Evolutionary conservation across 257 asterid species (phyloP).

Genomic region (Petrea volubilis): DNA sequence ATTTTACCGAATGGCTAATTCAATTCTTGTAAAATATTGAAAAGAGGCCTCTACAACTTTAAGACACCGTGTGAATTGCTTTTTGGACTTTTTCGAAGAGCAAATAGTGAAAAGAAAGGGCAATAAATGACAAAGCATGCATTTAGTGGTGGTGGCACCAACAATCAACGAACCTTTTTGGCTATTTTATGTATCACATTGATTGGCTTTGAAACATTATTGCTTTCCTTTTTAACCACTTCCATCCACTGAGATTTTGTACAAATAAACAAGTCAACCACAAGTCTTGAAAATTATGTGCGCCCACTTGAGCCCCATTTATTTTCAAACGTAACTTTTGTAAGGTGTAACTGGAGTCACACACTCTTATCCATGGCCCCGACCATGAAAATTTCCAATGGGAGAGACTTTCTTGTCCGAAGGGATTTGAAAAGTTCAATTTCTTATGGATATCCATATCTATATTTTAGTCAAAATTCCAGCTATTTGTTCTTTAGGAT

Average conservation of each 20-base stretch:
- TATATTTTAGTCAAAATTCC: constrained; percentile 26
- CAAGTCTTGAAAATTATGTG: constrained; percentile 33
- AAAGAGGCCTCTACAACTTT: neutral
- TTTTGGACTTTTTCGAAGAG: constrained; percentile 21
- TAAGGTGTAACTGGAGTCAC: constrained; percentile 31
- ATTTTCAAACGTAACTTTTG: constrained; percentile 42
- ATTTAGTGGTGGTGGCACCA: constrained; percentile 35
- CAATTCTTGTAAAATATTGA: too few species aligned
- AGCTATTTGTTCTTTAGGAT: neutral
- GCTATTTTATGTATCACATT: neutral
- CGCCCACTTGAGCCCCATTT: constrained; percentile 22
- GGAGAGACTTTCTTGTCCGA: constrained; percentile 27
- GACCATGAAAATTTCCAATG: constrained; percentile 17
- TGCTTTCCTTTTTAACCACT: constrained; percentile 45
- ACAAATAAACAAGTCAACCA: constrained; percentile 40
- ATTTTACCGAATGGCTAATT: too few species aligned
- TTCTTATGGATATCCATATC: constrained; percentile 31
- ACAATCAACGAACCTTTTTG: constrained; percentile 38
- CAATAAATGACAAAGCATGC: constrained; percentile 23
- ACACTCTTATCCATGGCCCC: constrained; percentile 20
- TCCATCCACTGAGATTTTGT: constrained; percentile 64
- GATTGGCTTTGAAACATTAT: constrained; percentile 21
- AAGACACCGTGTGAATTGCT: constrained; percentile 5
- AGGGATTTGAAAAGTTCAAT: constrained; percentile 31
- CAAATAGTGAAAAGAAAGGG: constrained; percentile 2